Evolutionary conservation across 2,329 filamentous ascomycete genomes (phyloP).

Genomic region (Zarea fungicola): DNA sequence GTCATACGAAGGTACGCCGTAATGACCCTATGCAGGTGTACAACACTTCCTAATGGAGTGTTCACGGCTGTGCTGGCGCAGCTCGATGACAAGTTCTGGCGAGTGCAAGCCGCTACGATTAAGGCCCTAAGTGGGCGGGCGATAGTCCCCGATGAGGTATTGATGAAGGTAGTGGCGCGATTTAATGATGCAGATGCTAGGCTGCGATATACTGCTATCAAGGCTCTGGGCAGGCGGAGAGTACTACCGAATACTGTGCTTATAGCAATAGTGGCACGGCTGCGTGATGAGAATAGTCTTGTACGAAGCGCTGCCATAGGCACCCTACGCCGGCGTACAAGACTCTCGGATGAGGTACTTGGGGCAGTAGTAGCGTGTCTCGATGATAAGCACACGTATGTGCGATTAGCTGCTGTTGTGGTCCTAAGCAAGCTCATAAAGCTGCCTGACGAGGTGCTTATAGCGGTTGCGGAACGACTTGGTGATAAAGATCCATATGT

Average conservation of each 20-base stretch:
- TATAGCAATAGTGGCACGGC: neutral
- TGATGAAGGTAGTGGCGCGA: neutral
- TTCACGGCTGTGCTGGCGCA: neutral
- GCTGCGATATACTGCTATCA: neutral
- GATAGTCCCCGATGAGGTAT: neutral
- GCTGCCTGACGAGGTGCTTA: no score
- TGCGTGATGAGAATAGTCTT: neutral
- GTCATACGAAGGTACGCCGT: no score
- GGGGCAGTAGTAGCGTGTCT: neutral
- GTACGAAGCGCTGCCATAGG: neutral
- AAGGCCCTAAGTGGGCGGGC: neutral
- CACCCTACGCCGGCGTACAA: conserved; percentile 5
- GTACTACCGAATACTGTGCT: neutral
- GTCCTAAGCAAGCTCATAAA: no score
- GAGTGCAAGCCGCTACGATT: neutral
- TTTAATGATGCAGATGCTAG: neutral
- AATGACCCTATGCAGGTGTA: no score
- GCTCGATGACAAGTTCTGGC: neutral
- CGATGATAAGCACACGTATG: no score
- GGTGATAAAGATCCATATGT: neutral
- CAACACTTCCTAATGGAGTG: no score
- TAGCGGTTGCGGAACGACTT: no score
- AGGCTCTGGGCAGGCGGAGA: conserved; percentile 1
- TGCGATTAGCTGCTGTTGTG: no score
- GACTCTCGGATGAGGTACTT: conserved; percentile 8